These are phyloP conservation scores for Leccinum rimulosum DNA, from an alignment of 768 basidiomycete genomes.

Conservation along the genomic window DNA sequence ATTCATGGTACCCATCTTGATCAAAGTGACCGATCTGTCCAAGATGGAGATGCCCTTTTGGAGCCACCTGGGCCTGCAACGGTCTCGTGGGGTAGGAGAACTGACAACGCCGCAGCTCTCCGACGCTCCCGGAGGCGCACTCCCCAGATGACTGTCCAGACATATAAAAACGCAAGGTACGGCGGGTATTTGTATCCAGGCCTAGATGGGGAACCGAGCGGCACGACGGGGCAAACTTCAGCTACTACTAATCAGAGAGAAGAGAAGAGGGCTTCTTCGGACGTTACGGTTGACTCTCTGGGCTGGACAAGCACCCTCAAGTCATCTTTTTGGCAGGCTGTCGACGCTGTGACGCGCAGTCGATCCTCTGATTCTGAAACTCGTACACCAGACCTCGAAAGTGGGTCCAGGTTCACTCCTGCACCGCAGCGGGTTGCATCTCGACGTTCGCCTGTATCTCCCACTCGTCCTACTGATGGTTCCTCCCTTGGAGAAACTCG, in stretches of 20 bases:
- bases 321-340: conserved; percentile 45
- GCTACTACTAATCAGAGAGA: background rate
- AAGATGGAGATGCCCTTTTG: conserved; percentile 6
- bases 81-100: conserved; percentile 29
- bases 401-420: conserved; percentile 22
- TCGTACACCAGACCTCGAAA: background rate
- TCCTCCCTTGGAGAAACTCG: background rate
- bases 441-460: conserved; percentile 12
- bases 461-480: background rate
- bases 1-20: background rate
- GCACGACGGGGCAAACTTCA: background rate
- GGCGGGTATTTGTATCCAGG: conserved; percentile 13
- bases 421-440: conserved; percentile 18
- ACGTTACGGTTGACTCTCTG: conserved; percentile 15
- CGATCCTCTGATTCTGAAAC: conserved; percentile 23
- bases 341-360: conserved; percentile 49
- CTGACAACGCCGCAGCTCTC: conserved; percentile 24
- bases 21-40: background rate
- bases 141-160: conserved; percentile 5
- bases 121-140: conserved; percentile 10
- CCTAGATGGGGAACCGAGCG: background rate
- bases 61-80: conserved; percentile 24
- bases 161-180: conserved; percentile 13
- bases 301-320: conserved; percentile 44
- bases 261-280: background rate